phyloP scores from a whole-genome alignment of 1,284 basidiomycete genomes.

The Naganishia cerealis region DNA sequence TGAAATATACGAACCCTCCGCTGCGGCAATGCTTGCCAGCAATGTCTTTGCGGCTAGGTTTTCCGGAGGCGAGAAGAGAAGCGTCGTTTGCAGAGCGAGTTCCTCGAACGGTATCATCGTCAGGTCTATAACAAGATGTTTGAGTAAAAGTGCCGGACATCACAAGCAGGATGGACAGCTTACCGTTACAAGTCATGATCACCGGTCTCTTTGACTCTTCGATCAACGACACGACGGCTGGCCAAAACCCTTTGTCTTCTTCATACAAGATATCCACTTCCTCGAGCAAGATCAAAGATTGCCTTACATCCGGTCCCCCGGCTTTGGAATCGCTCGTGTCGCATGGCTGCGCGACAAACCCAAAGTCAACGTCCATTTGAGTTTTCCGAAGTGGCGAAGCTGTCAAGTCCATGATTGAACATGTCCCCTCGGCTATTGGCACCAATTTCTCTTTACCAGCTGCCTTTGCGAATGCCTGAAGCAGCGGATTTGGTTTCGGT shows the following conservation, averaged over 20 bases:
- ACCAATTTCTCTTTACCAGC: not conserved
- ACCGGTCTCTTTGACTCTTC: slow-evolving; percentile 78
- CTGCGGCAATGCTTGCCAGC: slow-evolving; percentile 9
- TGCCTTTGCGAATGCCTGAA: slow-evolving; percentile 24
- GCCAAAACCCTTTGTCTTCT: slow-evolving; percentile 90
- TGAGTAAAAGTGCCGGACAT: slow-evolving; percentile 35
- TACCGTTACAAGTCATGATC: slow-evolving; percentile 89
- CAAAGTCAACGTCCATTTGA: slow-evolving; percentile 17
- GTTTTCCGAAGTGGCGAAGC: slow-evolving; percentile 9
- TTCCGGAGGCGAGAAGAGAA: slow-evolving; percentile 67
- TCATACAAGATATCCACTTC: slow-evolving; percentile 92
- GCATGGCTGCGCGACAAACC: slow-evolving; percentile 21
- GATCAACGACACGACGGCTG: slow-evolving; percentile 74
- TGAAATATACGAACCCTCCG: slow-evolving; percentile 9
- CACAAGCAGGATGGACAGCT: slow-evolving; percentile 43
- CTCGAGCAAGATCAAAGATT: slow-evolving; percentile 91
- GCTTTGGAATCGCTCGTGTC: slow-evolving; percentile 7
- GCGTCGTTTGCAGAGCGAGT: slow-evolving; percentile 73
- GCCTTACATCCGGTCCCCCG: slow-evolving; percentile 56
- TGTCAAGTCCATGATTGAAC: slow-evolving; percentile 22
- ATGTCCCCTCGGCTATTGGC: slow-evolving; percentile 18
- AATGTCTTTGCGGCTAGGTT: slow-evolving; percentile 22
- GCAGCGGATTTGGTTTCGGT: slow-evolving; percentile 11
- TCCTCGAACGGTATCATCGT: slow-evolving; percentile 67
- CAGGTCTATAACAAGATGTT: slow-evolving; percentile 60